Evolutionary conservation across 208 protist genomes (phyloP).

Genomic region (Wallacemonas sp.): DNA sequence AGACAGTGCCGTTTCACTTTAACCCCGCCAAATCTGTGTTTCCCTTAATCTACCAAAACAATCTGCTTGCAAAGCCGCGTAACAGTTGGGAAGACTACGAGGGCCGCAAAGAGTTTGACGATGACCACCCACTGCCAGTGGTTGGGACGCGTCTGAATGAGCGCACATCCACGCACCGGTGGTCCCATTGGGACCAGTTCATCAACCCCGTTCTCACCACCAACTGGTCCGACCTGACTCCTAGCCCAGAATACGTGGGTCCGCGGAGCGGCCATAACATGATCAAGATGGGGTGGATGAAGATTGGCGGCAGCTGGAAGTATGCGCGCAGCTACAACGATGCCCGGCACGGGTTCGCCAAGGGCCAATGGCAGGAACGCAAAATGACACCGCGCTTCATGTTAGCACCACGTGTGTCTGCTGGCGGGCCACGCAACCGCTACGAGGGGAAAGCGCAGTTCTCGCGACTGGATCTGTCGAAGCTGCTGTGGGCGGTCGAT

Average conservation of each 20-base stretch:
- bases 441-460: conserved; percentile 87
- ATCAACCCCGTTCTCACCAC: conserved; percentile 84
- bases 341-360: conserved; percentile 66
- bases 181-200: conserved; percentile 87
- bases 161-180: conserved; percentile 77
- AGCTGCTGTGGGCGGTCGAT: conserved; percentile 89
- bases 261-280: conserved; percentile 83
- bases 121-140: conserved; percentile 82
- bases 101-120: conserved; percentile 77
- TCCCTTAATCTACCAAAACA: conserved; percentile 89
- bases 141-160: conserved; percentile 78
- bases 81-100: conserved; percentile 85
- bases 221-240: conserved; percentile 62
- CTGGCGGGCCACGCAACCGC: conserved; percentile 76
- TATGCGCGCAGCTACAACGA: conserved; percentile 86
- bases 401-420: conserved; percentile 85
- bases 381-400: conserved; percentile 92
- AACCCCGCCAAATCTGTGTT: conserved; percentile 80
- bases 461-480: conserved; percentile 62
- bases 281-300: conserved; percentile 92
- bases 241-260: conserved; percentile 85
- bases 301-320: conserved; percentile 90
- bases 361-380: conserved; percentile 88
- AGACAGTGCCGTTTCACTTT: conserved; percentile 76
- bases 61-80: conserved; percentile 77